Evolutionary conservation across 1,284 basidiomycete species (phyloP).

Genomic region (Tausonia pullulans): DNA sequence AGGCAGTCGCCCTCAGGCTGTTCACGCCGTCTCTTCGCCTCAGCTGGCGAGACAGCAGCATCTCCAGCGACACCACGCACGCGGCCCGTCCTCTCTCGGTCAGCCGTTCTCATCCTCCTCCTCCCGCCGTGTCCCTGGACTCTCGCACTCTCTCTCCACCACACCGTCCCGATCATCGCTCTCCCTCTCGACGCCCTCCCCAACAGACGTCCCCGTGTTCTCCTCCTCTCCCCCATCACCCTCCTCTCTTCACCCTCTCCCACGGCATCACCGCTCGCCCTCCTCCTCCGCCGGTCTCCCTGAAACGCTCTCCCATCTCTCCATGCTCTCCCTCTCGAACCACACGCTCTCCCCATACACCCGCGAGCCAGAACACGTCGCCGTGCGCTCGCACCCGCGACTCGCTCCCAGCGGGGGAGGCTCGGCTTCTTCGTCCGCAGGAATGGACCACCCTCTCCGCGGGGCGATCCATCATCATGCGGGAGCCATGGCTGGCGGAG

Average conservation of each 20-base stretch:
- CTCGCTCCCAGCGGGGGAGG: slow-evolving; percentile 20
- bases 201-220: slow-evolving; percentile 2
- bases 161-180: slow-evolving; percentile 3
- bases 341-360: slow-evolving; percentile 88
- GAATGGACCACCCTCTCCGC: not conserved
- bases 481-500: not conserved
- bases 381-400: slow-evolving; percentile 71
- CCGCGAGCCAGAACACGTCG: slow-evolving; percentile 73
- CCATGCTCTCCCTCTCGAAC: slow-evolving; percentile 70
- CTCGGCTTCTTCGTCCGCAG: not conserved
- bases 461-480: too few species aligned
- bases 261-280: slow-evolving; percentile 16
- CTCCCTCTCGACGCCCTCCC: slow-evolving; percentile 20
- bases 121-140: slow-evolving; percentile 18
- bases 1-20: slow-evolving; percentile 18
- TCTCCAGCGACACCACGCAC: slow-evolving; percentile 5
- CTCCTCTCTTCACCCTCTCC: slow-evolving; percentile 3
- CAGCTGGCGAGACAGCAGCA: too few species aligned
- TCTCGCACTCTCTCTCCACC: slow-evolving; percentile 16
- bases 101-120: not conserved
- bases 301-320: slow-evolving; percentile 68
- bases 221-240: slow-evolving; percentile 16
- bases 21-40: too few species aligned
- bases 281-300: slow-evolving; percentile 21
- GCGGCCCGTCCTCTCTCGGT: slow-evolving; percentile 9